Evolutionary conservation across 805 yeast genomes (phyloP).

Genomic region (Zygoascus ofunaensis): DNA sequence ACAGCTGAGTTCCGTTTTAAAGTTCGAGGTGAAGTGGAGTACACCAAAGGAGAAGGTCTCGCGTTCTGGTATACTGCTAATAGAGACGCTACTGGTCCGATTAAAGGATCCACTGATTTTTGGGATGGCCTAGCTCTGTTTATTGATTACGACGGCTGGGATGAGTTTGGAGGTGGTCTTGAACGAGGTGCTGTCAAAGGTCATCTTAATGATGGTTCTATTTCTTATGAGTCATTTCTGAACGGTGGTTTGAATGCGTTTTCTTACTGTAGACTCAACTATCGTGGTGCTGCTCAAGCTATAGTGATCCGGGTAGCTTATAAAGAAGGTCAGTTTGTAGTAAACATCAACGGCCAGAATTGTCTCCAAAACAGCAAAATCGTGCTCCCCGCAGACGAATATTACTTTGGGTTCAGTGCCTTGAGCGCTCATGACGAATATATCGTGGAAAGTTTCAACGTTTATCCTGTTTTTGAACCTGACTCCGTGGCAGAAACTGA

Average conservation of each 20-base stretch:
- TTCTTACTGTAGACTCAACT: constrained; percentile 28
- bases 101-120: constrained; percentile 29
- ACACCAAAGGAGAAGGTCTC: constrained; percentile 29
- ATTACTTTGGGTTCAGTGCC: constrained; percentile 30
- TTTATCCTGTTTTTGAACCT: constrained; percentile 6
- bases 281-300: constrained; percentile 27
- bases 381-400: constrained; percentile 24
- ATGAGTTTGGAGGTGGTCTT: constrained; percentile 11
- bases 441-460: constrained; percentile 12
- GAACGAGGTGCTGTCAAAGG: constrained; percentile 29
- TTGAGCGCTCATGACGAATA: constrained; percentile 17
- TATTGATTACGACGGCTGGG: constrained; percentile 28
- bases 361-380: constrained; percentile 29
- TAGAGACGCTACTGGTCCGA: constrained; percentile 25
- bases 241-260: constrained; percentile 27
- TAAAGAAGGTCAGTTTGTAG: constrained; percentile 24
- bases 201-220: constrained; percentile 33
- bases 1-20: constrained; percentile 26
- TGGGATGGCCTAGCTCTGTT: constrained; percentile 36
- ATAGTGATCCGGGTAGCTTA: constrained; percentile 26
- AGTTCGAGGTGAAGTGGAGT: constrained; percentile 24
- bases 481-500: not conserved
- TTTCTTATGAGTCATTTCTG: constrained; percentile 17
- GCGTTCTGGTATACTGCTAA: constrained; percentile 30
- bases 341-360: constrained; percentile 31